Evolutionary conservation across 2,329 filamentous ascomycete species (phyloP).

Genomic region (Fusarium verrucosum): DNA sequence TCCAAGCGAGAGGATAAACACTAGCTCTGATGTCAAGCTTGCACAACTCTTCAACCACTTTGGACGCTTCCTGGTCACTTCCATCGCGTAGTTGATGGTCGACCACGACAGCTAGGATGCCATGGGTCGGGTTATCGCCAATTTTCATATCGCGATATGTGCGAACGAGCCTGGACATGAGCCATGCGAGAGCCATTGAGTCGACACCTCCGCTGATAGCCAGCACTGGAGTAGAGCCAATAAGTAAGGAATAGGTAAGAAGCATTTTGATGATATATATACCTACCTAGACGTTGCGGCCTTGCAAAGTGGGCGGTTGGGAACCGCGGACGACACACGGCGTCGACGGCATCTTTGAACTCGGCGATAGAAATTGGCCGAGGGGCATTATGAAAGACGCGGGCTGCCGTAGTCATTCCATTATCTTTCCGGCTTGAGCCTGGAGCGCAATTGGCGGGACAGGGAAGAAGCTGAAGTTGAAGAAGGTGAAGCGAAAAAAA

Average conservation of each 20-base stretch:
- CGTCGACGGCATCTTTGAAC: constrained; percentile 59
- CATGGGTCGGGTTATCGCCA: constrained; percentile 55
- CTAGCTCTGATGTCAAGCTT: constrained; percentile 50
- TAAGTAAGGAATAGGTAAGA: not conserved
- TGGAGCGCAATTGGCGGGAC: constrained; percentile 27
- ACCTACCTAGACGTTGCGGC: constrained; percentile 57
- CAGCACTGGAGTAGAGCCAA: constrained; percentile 60
- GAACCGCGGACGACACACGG: constrained; percentile 61
- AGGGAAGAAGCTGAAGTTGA: not conserved
- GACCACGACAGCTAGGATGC: constrained; percentile 60
- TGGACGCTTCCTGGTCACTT: constrained; percentile 61
- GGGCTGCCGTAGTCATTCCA: constrained; percentile 50
- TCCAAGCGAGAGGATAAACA: constrained; percentile 58
- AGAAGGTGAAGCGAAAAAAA: constrained; percentile 24
- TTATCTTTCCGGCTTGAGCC: constrained; percentile 32
- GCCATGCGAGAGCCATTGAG: constrained; percentile 91
- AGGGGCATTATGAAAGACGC: constrained; percentile 51
- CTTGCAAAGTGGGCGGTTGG: constrained; percentile 50
- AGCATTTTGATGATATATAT: constrained; percentile 28
- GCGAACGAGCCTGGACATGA: constrained; percentile 65
- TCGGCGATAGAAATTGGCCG: constrained; percentile 51
- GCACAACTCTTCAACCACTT: constrained; percentile 54
- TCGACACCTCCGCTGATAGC: constrained; percentile 94
- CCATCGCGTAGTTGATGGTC: constrained; percentile 66
- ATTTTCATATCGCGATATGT: constrained; percentile 50